Base-by-base conservation (phyloP, 73 alveolate genomes). In the Symbiodinium natans region DNA sequence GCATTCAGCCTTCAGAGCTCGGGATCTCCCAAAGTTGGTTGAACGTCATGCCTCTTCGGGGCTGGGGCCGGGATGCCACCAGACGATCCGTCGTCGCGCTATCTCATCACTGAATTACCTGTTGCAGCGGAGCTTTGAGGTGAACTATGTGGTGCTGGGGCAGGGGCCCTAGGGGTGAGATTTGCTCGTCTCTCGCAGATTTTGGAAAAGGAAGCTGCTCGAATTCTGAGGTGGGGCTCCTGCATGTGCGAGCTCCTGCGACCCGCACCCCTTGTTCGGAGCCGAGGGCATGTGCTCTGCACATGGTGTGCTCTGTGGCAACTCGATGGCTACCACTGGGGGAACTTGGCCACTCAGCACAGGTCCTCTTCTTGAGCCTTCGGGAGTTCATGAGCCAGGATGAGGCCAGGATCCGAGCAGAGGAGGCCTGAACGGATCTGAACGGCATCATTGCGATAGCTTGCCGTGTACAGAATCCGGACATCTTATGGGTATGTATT, bases 211-310 rank as follows among this genome's bases (percentile, higher is more conserved):
- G 84, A 74, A 74, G 36, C 80, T 42, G 29, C 36, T 34, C 8
- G 23, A 17, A 21, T 27, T 8, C 38, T 74, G 15, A 68, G 95
- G 86, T 89, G 95, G 95, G 86, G 75, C 36, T 89, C 95, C 11
- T 89, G 95, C 71, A 63, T 33, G 36, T 89, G 95, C 48, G 95
- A 89, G 39, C 74, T 89, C 38, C 95, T 89, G 42, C 95, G 95
- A 7, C 95, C 95, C 5, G 95, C 75, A 13, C 95, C 95, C 33
- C 95, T 89, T 41, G 95, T 29, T 29, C 86, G 36, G 54, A 59
- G 36, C 33, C 63, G 21, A 23, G 43, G 63, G 80, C 11, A 17
- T 4, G 34, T 5, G 80, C n/a, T n/a, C n/a, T n/a, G n/a, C n/a
- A n/a, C n/a, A n/a, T n/a, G n/a, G n/a, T n/a, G n/a, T n/a, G n/a